Conservation (phyloP, 2,329 filamentous ascomycete species). For the Colletotrichum aenigma region DNA sequence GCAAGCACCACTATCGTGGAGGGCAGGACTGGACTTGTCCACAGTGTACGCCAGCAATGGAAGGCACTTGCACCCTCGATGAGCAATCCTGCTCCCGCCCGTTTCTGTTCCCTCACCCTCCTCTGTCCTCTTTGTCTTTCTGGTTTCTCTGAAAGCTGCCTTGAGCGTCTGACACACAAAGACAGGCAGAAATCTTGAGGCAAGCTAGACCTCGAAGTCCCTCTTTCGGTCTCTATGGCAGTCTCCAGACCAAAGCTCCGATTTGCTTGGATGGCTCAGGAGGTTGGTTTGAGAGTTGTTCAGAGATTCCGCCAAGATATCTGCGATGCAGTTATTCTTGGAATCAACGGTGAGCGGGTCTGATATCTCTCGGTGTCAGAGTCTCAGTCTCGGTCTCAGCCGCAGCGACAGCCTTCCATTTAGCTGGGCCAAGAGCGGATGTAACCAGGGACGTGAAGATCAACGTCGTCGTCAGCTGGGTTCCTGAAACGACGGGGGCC, state of each 20-base stretch:
- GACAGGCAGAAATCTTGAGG: not conserved
- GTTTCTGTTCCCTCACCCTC: not conserved
- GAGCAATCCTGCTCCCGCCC: not conserved
- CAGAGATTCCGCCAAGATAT: constrained; percentile 3
- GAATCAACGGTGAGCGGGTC: not conserved
- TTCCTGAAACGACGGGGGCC: not conserved
- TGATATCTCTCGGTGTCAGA: not conserved
- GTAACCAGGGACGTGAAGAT: constrained; percentile 9
- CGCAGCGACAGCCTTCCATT: not conserved
- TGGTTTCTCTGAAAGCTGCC: not conserved
- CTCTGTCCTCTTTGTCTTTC: not conserved
- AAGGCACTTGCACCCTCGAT: constrained; percentile 5
- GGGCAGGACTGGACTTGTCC: not conserved
- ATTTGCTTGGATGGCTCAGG: not conserved
- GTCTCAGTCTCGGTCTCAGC: constrained; percentile 13
- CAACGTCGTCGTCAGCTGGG: constrained; percentile 1
- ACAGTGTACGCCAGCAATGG: not conserved
- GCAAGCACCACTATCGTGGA: not conserved
- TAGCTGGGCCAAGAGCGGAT: constrained; percentile 1
- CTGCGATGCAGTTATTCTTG: constrained; percentile 14
- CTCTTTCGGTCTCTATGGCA: not conserved
- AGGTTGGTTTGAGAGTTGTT: not conserved
- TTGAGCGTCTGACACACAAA: not conserved
- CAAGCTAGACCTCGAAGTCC: not conserved
- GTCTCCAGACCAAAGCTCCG: not conserved